Evolutionary conservation across 139 green algal genomes (phyloP), one percentile per base, ranked within the genome.

Genomic region (Picochlorum sp.): DNA sequence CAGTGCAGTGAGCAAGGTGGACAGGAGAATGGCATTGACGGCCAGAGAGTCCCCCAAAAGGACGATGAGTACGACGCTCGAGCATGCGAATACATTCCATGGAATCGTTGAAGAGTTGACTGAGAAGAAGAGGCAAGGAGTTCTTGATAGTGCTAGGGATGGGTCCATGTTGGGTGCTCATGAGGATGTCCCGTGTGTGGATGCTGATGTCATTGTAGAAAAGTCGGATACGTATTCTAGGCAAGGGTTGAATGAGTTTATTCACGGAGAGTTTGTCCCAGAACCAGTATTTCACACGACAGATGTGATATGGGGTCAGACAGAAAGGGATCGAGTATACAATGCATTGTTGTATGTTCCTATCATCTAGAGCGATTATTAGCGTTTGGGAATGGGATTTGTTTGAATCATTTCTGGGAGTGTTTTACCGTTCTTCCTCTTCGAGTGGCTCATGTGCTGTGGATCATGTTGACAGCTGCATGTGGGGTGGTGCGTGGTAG

Each of bases 341-440:
- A 95, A 95, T 66, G 89, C 87, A 20, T 63, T 96, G 11, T 45
- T 92, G 21, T 79, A 82, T 54, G 86, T 95, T 30, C 89, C 89
- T 92, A 83, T 44, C 88, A 96, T 67, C 72, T 95, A 58, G 89
- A 96, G 70, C 71, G 87, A 3, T 72, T 95, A 18, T 73, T 95
- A n/a, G 73, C 65, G 60, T 88, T 90, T 65, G 85, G 86, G 47
- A 68, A 75, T 6, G 49, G 85, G 18, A 52, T 92, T 9, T 94
- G 86, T 75, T 45, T 81, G 11, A 84, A 94, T 68, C 80, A 0
- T 88, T 93, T 59, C 64, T 93, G 77, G 82, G 74, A 18, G 51
- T 89, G 6, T 81, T n/a, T 95, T 50, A 95, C 87, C 4, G 51
- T 88, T 4, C 71, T 93, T 28, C 88, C 88, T 6, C 45, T 95